Conservation (phyloP, 768 basidiomycete genomes). For the Trametes villosa region DNA sequence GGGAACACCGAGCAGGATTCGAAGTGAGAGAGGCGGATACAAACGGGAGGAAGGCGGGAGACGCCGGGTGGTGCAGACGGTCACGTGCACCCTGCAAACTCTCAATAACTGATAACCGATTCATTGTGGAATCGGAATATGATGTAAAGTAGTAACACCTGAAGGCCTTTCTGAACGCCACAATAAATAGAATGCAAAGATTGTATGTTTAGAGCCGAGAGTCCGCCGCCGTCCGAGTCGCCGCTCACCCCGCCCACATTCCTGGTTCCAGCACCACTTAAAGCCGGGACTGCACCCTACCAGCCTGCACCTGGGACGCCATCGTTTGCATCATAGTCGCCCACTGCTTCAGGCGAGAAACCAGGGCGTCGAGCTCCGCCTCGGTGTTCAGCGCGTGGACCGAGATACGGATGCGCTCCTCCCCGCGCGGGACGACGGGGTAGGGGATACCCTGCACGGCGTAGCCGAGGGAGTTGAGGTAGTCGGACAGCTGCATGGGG, state of each 20-base stretch:
- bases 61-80: no score
- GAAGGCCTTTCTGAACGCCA: no score
- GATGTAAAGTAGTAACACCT: no score
- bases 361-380: slow-evolving; percentile 31
- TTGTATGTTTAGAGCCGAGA: neutral
- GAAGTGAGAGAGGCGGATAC: no score
- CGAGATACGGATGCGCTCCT: slow-evolving; percentile 26
- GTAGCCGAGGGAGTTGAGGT: slow-evolving; percentile 19
- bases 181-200: no score
- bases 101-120: no score
- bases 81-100: no score
- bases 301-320: neutral
- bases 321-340: slow-evolving; percentile 9
- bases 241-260: no score
- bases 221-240: no score
- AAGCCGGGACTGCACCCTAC: neutral
- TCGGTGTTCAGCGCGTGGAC: slow-evolving; percentile 24
- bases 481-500: slow-evolving; percentile 15
- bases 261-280: neutral
- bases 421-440: slow-evolving; percentile 20
- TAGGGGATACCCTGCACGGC: slow-evolving; percentile 17
- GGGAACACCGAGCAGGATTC: no score
- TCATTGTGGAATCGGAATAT: no score
- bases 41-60: no score
- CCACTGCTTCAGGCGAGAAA: slow-evolving; percentile 16